Percentiles rank a stretch among this genome's conserved stretches.
Conservation (phyloP, 2,329 filamentous ascomycete genomes). For the Colletotrichum viniferum region DNA sequence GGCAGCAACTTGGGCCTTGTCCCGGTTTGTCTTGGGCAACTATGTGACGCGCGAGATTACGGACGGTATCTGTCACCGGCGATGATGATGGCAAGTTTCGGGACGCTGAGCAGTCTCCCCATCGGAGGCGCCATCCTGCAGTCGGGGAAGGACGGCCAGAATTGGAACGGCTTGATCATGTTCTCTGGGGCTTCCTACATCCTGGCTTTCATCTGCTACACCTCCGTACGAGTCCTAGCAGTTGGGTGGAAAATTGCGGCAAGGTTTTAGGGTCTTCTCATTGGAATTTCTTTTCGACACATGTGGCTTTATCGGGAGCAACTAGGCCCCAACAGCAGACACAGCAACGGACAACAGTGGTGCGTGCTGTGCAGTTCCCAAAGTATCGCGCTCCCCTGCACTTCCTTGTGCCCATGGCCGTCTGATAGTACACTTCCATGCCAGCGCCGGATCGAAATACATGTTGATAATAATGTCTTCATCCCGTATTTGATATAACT, state of each 20-base stretch:
- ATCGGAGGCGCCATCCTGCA: constrained; percentile 42
- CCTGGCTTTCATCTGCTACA: constrained; percentile 16
- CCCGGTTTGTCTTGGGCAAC: constrained; percentile 80
- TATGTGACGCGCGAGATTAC: constrained; percentile 78
- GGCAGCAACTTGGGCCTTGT: constrained; percentile 80
- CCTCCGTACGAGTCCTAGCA: constrained; percentile 12
- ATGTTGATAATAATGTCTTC: constrained; percentile 39
- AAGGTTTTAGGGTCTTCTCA: background rate
- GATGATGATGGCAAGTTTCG: constrained; percentile 79
- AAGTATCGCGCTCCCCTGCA: constrained; percentile 39
- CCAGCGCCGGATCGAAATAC: constrained; percentile 48
- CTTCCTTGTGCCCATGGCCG: constrained; percentile 37
- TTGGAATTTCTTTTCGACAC: background rate
- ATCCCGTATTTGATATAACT: constrained; percentile 29
- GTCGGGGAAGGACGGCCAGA: background rate
- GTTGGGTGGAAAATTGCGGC: constrained; percentile 12
- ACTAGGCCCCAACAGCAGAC: background rate
- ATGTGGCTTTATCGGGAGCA: background rate
- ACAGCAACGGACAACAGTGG: constrained; percentile 32
- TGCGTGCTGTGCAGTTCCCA: constrained; percentile 42
- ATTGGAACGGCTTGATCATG: constrained; percentile 15
- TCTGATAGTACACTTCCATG: constrained; percentile 49
- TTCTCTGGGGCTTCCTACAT: constrained; percentile 18
- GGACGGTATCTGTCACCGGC: constrained; percentile 78
- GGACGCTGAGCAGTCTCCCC: constrained; percentile 55